A percentile compares a stretch with the other conserved stretches of the same genome.
phyloP scores from a whole-genome alignment of 2,329 filamentous ascomycete genomes.

The Colletotrichum plurivorum region DNA sequence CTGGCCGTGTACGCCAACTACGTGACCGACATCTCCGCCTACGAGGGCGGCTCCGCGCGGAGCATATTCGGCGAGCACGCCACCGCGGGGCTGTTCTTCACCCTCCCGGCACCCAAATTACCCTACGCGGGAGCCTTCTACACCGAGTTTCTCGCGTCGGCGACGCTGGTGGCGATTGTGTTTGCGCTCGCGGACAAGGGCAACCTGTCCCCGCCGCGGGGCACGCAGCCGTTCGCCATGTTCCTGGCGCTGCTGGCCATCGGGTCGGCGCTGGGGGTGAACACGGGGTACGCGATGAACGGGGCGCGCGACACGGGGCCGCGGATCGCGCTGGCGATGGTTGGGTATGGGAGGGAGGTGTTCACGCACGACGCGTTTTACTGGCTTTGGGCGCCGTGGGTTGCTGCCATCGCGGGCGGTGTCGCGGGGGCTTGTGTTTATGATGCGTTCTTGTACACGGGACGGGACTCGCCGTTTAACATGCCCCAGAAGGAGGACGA shows the following conservation, averaged over 20 bases:
- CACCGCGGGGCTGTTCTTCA: conserved; percentile 47
- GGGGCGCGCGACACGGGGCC: conserved; percentile 55
- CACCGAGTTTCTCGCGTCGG: conserved; percentile 52
- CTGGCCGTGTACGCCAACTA: conserved; percentile 43
- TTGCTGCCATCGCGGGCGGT: conserved; percentile 46
- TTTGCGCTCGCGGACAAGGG: conserved; percentile 54
- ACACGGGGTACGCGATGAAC: conserved; percentile 54
- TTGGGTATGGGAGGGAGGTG: conserved; percentile 48
- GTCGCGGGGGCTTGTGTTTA: conserved; percentile 49
- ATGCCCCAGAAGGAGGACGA: conserved; percentile 24
- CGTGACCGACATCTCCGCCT: conserved; percentile 47
- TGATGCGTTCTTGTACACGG: conserved; percentile 48
- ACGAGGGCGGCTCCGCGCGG: conserved; percentile 49
- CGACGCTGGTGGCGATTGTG: conserved; percentile 53
- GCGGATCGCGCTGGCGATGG: conserved; percentile 48
- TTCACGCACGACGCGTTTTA: conserved; percentile 47
- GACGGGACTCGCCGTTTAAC: conserved; percentile 35
- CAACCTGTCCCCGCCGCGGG: conserved; percentile 54
- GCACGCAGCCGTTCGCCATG: conserved; percentile 54
- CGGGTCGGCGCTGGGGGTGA: conserved; percentile 54
- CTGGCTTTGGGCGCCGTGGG: conserved; percentile 51
- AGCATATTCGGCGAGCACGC: conserved; percentile 50
- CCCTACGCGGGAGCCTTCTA: conserved; percentile 52
- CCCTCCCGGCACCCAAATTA: conserved; percentile 46
- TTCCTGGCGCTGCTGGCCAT: conserved; percentile 52